Base-by-base conservation (phyloP, 169 alveolate species). In the Cryptosporidium andersoni region DNA sequence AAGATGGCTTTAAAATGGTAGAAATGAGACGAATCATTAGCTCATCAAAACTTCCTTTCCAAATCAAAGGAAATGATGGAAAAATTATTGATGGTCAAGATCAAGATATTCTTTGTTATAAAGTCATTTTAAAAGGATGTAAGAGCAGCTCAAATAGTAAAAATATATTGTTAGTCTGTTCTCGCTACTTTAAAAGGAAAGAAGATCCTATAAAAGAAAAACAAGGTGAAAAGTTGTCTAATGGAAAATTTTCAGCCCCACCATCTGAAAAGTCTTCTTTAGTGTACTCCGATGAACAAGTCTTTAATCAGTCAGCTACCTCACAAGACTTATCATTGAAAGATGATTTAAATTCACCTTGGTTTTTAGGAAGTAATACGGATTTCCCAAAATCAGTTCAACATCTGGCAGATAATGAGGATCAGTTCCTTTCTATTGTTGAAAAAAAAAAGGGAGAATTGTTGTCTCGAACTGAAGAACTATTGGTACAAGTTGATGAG, bases 41-140 rank as follows among this genome's bases (percentile, higher is more conserved):
- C 34, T 74, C 85, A 12, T 74, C 55, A 43, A 74, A 74, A 74
- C 68, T 74, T 1, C 85, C 85, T 45, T 74, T 74, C 49, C 55
- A 74, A 58, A 60, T 74, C n/a, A 74, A 74, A 47, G 85, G 85
- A 11, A 74, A 74, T 58, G 85, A 74, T 55, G 85, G 85, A n/a
- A 74, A 55, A 60, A 11, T 58, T 36, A 58, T 74, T 42, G 85
- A 74, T 16, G 55, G 51, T 74, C 55, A 60, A 48, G 45, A 51
- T n/a, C 66, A 74, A 42, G 74, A 74, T 9, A 53, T 74, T 45
- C 48, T 74, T 14, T 74, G 85, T 39, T 62, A 74, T 43, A 74
- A 74, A 62, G 45, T 74, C 25, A 58, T 74, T 74, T 63, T 74
- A 3, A 74, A 56, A 60, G 85, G 85, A 37, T 40, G 58, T 2